phyloP scores from a whole-genome alignment of 441 rosid species.

The Aleurites moluccanus region DNA sequence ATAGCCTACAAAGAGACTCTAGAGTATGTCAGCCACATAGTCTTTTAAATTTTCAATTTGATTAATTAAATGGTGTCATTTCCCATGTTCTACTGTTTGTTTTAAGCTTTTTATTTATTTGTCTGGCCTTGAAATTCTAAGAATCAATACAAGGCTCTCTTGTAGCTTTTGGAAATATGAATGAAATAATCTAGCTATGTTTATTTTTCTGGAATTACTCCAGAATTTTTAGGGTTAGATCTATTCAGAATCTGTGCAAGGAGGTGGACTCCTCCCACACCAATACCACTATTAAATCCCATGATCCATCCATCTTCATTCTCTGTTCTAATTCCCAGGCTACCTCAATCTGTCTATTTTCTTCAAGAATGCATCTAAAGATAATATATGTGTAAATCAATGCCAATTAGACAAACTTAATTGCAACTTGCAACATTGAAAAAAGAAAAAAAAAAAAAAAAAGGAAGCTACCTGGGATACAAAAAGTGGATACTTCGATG shows the following conservation, averaged over 20 bases:
- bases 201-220: not conserved
- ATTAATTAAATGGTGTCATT: not conserved
- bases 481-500: constrained; percentile 83
- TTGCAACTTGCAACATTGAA: not conserved
- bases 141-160: not conserved
- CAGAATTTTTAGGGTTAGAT: not conserved
- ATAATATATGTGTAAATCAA: not conserved
- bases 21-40: not conserved
- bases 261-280: not conserved
- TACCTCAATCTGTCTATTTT: too few species aligned
- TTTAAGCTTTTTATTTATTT: not conserved
- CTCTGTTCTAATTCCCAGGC: too few species aligned
- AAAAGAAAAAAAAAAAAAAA: not conserved
- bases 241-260: not conserved
- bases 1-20: not conserved
- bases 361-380: not conserved
- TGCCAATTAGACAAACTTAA: not conserved
- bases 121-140: not conserved
- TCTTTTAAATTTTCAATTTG: not conserved
- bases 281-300: not conserved
- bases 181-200: not conserved
- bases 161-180: not conserved
- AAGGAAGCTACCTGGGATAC: constrained; percentile 72
- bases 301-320: not conserved
- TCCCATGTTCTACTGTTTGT: not conserved